Conservation (phyloP, 352 stramenopile species). For the Phytophthora constricta region DNA sequence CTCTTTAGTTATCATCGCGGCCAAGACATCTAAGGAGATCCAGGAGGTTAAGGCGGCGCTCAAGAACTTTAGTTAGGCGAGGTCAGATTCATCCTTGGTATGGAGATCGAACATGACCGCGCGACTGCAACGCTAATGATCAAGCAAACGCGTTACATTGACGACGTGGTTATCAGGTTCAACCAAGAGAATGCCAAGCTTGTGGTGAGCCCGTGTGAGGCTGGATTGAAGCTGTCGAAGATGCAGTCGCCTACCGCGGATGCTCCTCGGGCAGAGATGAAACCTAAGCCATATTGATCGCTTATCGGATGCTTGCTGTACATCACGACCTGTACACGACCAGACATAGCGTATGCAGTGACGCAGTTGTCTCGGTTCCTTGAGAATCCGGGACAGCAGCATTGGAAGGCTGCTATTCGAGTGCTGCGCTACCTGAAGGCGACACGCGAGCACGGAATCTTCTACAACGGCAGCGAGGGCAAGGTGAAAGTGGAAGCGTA, state of each 20-base stretch:
- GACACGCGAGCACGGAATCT: not conserved
- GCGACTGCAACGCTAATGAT: not conserved
- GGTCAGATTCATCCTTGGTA: constrained; percentile 17
- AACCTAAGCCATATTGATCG: not conserved
- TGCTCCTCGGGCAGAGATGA: not conserved
- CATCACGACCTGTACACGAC: not conserved
- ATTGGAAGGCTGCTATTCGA: not conserved
- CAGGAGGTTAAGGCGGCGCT: constrained; percentile 16
- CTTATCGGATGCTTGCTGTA: not conserved
- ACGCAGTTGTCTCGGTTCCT: not conserved
- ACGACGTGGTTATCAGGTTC: constrained; percentile 3
- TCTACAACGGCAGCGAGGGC: not conserved
- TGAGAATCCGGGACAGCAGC: not conserved
- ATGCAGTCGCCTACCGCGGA: not conserved
- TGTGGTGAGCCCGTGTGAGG: constrained; percentile 7
- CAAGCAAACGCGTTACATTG: constrained; percentile 16
- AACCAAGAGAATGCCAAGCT: constrained; percentile 11
- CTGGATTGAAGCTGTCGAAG: constrained; percentile 2
- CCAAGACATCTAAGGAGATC: constrained; percentile 11
- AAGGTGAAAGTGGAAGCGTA: not conserved
- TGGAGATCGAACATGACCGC: constrained; percentile 23
- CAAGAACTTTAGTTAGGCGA: not conserved
- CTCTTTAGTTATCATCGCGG: constrained; percentile 21
- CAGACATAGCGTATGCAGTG: not conserved
- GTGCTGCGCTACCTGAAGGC: not conserved